These are phyloP conservation scores for Plasmopara viticola DNA, from an alignment of 352 stramenopile genomes.

Conservation along the genomic window DNA sequence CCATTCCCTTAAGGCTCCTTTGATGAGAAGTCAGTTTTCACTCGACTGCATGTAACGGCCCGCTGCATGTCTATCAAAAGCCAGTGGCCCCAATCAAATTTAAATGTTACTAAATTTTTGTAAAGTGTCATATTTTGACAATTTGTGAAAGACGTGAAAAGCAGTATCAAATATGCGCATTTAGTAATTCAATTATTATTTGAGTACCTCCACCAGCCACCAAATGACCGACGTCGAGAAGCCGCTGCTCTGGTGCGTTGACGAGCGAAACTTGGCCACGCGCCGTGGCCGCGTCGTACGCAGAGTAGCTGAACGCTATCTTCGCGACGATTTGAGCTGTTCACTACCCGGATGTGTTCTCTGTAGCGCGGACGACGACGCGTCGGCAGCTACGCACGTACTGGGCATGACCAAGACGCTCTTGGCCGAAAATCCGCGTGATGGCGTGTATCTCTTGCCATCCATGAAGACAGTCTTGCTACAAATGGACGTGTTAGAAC, in stretches of 20 bases:
- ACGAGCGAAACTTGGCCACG: slow-evolving; percentile 75
- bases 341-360: slow-evolving; percentile 50
- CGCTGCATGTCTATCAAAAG: too few species aligned
- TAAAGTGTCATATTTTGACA: too few species aligned
- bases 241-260: slow-evolving; percentile 61
- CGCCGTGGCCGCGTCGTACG: slow-evolving; percentile 74
- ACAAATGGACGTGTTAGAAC: slow-evolving; percentile 89
- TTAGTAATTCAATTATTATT: too few species aligned
- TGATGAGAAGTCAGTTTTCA: too few species aligned
- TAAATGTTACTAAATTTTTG: too few species aligned
- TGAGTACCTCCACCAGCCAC: slow-evolving; percentile 2
- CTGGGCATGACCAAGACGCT: slow-evolving; percentile 54
- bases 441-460: slow-evolving; percentile 70
- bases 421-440: slow-evolving; percentile 41
- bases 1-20: too few species aligned
- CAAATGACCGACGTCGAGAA: slow-evolving; percentile 11
- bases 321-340: slow-evolving; percentile 85
- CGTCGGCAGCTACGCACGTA: slow-evolving; percentile 43
- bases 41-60: too few species aligned
- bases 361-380: slow-evolving; percentile 56
- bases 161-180: too few species aligned
- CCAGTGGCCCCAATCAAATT: too few species aligned
- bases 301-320: slow-evolving; percentile 81
- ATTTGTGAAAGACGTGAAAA: too few species aligned
- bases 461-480: slow-evolving; percentile 87